Evolutionary conservation across 257 asterid species (phyloP), one percentile per base, ranked within the genome.

Genomic region (Solanum chiquidenum): DNA sequence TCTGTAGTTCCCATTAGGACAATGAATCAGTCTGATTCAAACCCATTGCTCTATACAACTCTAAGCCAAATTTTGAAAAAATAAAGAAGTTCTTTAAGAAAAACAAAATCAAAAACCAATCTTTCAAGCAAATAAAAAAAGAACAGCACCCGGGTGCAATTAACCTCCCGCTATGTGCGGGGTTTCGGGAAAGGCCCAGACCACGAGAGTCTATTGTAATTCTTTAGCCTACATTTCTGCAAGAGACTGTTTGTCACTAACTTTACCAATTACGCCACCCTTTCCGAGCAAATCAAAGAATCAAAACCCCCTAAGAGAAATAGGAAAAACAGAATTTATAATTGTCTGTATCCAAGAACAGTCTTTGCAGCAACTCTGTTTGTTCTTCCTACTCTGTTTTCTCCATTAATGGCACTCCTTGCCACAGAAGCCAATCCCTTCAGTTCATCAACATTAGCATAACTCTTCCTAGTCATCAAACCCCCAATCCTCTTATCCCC

Each of bases 401-500:
- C 96, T 10, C 92, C 94, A 89, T 79, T 91, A 46, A 93, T 93
- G 5, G 93, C 94, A 34, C 83, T 93, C 62, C 93, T 92, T 2
- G 95, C 94, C 84, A 92, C 93, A 20, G 90, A 90, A 42, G 90
- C 89, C 88, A 92, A 82, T 9, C 96, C 95, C 90, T 93, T 95
- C 91, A 95, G 64, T 23, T 93, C 99, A 79, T 91, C 96, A 82
- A 95, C 69, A 80, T 90, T 94, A 0, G 98, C 99, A 46, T 92
- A 94, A 92, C 99, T 97, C 87, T 95, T 97, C 91, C 99, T 92
- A 10, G 91, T 91, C 95, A 91, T 89, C 87, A 95, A 25, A 52
- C 95, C 98, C 12, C 97, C 98, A 37, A 89, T 88, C 91, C 89
- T 93, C 91, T 95, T 97, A 92, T 93, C 98, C 79, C 94, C 95